Evolutionary conservation across 176 grass and related monocot genomes (phyloP).

Genomic region (Hyparrhenia diplandra): DNA sequence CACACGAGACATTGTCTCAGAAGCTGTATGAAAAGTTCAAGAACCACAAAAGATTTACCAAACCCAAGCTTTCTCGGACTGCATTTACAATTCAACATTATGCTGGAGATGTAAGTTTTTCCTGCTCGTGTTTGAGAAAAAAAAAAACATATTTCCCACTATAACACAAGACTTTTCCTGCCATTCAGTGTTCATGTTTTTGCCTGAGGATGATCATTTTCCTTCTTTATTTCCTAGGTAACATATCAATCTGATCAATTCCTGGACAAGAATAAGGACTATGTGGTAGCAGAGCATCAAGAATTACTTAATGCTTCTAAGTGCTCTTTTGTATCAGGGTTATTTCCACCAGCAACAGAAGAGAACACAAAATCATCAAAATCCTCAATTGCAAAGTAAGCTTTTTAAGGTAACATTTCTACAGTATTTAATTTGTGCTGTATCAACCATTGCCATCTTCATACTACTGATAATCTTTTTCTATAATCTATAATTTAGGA

Average conservation of each 20-base stretch:
- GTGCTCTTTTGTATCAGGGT: conserved; percentile 70
- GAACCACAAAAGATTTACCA: conserved; percentile 83
- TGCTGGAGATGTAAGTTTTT: conserved; percentile 90
- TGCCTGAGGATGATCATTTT: no score
- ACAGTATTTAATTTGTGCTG: conserved; percentile 7
- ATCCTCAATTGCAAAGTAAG: conserved; percentile 80
- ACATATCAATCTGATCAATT: no score
- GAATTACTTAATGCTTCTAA: conserved; percentile 86
- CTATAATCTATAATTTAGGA: neutral
- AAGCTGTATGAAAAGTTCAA: conserved; percentile 85
- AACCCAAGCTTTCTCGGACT: conserved; percentile 88
- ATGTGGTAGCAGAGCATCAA: conserved; percentile 91
- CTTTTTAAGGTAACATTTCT: conserved; percentile 74
- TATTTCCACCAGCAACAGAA: conserved; percentile 75
- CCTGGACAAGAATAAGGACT: conserved; percentile 36
- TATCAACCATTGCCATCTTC: conserved; percentile 21
- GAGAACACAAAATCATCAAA: conserved; percentile 95
- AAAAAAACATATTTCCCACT: no score
- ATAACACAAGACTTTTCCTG: neutral
- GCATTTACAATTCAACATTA: conserved; percentile 87
- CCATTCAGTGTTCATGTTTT: neutral
- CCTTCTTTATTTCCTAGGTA: no score
- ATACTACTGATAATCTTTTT: neutral
- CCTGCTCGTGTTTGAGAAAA: neutral
- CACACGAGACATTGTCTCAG: conserved; percentile 79